phyloP scores from a whole-genome alignment of 2,329 filamentous ascomycete genomes.

The Arthrobotrys conoides region DNA sequence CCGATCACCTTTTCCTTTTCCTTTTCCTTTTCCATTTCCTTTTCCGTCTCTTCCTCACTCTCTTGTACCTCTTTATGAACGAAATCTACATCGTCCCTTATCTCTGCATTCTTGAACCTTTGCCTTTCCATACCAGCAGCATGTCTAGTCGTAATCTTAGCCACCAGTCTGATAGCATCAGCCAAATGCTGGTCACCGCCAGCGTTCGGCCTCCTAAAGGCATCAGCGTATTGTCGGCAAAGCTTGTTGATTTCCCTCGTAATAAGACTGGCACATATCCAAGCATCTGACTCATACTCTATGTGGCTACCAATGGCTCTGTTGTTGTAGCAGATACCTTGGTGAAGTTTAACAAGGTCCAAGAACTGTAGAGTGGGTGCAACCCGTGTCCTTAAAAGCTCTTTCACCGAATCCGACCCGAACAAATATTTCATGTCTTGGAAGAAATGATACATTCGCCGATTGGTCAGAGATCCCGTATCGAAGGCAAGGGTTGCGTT shows the following conservation, averaged over 20 bases:
- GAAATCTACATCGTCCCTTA: constrained; percentile 88
- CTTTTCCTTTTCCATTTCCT: too few relatives aligned
- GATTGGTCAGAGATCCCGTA: constrained; percentile 92
- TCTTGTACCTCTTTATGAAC: constrained; percentile 42
- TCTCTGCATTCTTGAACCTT: constrained; percentile 87
- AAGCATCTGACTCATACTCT: constrained; percentile 97
- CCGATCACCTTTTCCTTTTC: constrained; percentile 26
- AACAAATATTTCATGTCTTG: constrained; percentile 93
- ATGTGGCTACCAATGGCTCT: constrained; percentile 94
- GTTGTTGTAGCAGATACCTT: constrained; percentile 95
- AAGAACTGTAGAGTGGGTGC: constrained; percentile 94
- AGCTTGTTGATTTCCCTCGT: constrained; percentile 95
- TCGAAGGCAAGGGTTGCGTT: constrained; percentile 92
- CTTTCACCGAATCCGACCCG: constrained; percentile 87
- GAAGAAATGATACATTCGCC: constrained; percentile 98
- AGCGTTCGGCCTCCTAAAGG: constrained; percentile 80
- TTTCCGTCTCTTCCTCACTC: constrained; percentile 31
- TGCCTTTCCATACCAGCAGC: constrained; percentile 89
- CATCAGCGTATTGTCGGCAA: constrained; percentile 87
- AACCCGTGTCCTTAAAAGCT: constrained; percentile 83
- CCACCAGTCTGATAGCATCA: constrained; percentile 79
- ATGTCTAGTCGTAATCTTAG: constrained; percentile 87
- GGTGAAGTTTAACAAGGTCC: constrained; percentile 93
- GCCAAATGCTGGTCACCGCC: constrained; percentile 78
- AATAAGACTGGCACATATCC: constrained; percentile 95